Base-by-base conservation (phyloP, 2,329 filamentous ascomycete species). In the Cladosporium velox region DNA sequence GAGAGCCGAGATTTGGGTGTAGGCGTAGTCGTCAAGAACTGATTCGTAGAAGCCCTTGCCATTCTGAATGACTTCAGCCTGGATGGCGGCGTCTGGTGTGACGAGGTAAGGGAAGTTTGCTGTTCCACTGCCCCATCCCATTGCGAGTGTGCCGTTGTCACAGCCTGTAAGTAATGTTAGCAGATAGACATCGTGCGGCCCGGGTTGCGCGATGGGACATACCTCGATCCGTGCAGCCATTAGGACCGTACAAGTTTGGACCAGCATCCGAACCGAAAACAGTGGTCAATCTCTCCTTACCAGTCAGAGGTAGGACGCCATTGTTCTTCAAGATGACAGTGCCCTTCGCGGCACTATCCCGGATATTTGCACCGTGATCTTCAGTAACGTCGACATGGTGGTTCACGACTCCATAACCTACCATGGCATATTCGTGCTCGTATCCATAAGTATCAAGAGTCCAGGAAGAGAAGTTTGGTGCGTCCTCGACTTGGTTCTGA, bases 61-160 rank as follows among this genome's bases (percentile, higher is more conserved):
- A 14, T 67, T 65, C 14, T 66, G 59, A 32, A 72, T 30, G 28
- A 72, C 70, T 41, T 72, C 70, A 58, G 70, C 70, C 54, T 73
- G 71, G 38, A 76, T 70, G 11, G 74, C 74, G 30, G 69, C 68
- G 26, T 73, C 68, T 0, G 94, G 94, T 24, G 91, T 85, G 18
- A 96, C 81, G 0, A 97, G 83, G 73, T 96, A 96, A 2, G 91
- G 91, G 67, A 93, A 95, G 51, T 96, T 88, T 8, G 92, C 92
- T 0, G 93, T 88, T 1, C 93, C 93, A 4, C 91, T 95, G 14
- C 93, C 94, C 94, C 93, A 97, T 15, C 93, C 94, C 21, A 90
- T 90, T 3, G 86, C 92, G 2, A 97, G 82, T 0, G 93, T 96
- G 7, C 92, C 93, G 70, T 91, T 88, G 74, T 97, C 96, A 78